Conservation (phyloP, 495 filamentous ascomycete genomes). For the Aspergillus nidulans region DNA sequence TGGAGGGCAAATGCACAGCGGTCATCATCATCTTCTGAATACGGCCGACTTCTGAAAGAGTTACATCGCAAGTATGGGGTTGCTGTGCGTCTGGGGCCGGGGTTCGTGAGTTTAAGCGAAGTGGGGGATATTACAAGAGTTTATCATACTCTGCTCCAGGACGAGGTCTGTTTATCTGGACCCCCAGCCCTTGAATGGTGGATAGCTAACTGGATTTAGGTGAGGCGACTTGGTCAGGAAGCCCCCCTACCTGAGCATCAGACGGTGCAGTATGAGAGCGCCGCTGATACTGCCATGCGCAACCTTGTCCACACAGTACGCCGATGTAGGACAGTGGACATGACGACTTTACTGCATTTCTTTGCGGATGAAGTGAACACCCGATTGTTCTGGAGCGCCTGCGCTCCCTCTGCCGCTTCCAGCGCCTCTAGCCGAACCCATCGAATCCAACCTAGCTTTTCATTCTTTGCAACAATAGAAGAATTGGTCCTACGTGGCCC, state of each 20-base stretch:
- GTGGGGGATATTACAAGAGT: constrained; percentile 27
- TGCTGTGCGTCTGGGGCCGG: constrained; percentile 54
- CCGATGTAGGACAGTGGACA: constrained; percentile 4
- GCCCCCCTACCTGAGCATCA: not conserved
- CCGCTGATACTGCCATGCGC: constrained; percentile 7
- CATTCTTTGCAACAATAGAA: constrained; percentile 5
- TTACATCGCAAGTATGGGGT: constrained; percentile 51
- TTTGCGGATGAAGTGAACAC: constrained; percentile 16
- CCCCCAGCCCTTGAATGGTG: not conserved
- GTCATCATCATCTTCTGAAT: not conserved
- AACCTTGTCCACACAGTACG: constrained; percentile 10
- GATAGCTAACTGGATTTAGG: not conserved
- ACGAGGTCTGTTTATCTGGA: constrained; percentile 1
- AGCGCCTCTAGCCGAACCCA: not conserved
- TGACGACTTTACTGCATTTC: constrained; percentile 6
- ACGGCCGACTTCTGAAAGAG: constrained; percentile 6
- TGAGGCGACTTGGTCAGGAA: not conserved
- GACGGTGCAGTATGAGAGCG: constrained; percentile 8
- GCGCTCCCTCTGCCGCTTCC: not conserved
- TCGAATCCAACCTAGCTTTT: not conserved
- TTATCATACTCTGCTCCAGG: not conserved
- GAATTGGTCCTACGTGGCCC: constrained; percentile 12
- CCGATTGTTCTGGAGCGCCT: not conserved
- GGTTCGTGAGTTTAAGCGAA: constrained; percentile 48
- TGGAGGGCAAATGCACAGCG: constrained; percentile 12